Conservation (phyloP, 768 basidiomycete genomes). For the Chalciporus chontae region DNA sequence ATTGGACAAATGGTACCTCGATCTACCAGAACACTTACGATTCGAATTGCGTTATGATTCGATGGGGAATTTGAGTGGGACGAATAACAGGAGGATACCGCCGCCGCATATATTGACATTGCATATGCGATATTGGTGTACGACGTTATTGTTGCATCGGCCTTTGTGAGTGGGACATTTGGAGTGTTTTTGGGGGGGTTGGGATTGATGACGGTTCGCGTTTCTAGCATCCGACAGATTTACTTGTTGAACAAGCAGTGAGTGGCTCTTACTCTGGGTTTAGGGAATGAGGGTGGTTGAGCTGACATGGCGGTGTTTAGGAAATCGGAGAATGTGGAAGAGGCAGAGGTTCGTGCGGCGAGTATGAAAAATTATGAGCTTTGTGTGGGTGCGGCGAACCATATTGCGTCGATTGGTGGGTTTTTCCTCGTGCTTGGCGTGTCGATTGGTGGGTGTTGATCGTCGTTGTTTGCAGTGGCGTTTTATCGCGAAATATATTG, state of each 20-base stretch:
- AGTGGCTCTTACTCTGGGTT: slow-evolving; percentile 13
- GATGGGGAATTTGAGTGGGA: slow-evolving; percentile 25
- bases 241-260: slow-evolving; percentile 36
- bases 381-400: slow-evolving; percentile 74
- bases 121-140: slow-evolving; percentile 87
- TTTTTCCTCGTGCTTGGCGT: neutral
- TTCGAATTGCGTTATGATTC: slow-evolving; percentile 49
- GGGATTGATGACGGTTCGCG: slow-evolving; percentile 1
- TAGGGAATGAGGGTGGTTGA: too few species aligned
- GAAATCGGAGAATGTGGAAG: slow-evolving; percentile 43
- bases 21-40: slow-evolving; percentile 64
- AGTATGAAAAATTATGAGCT: slow-evolving; percentile 68
- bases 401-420: slow-evolving; percentile 67
- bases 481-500: slow-evolving; percentile 62
- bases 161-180: slow-evolving; percentile 72
- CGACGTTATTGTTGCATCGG: slow-evolving; percentile 68
- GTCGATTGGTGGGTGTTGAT: neutral
- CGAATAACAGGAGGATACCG: slow-evolving; percentile 33
- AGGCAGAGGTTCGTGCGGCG: slow-evolving; percentile 48
- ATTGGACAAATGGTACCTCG: slow-evolving; percentile 73
- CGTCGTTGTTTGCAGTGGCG: slow-evolving; percentile 36
- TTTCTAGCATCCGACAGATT: slow-evolving; percentile 25
- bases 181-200: neutral
- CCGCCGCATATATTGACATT: slow-evolving; percentile 68
- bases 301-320: slow-evolving; percentile 4